Base-by-base conservation (phyloP, 495 filamentous ascomycete species). In the Xylaria curta region DNA sequence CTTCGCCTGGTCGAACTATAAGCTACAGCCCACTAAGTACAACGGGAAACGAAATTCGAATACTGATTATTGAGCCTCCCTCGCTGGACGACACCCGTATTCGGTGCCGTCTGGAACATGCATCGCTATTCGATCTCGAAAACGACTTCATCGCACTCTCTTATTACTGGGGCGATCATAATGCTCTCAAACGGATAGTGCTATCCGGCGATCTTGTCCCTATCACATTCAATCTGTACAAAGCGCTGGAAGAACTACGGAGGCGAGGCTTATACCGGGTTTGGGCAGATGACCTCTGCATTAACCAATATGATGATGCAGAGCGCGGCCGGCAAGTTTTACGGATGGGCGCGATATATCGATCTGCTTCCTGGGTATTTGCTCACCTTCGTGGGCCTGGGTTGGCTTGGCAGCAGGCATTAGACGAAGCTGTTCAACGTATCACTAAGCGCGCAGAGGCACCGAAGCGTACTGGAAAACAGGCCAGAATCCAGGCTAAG, bases 281-380 rank as follows among this genome's bases (percentile, higher is more conserved):
- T 24, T 73, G 74, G 74, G 72, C 62, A 13, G 74, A 73, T 40
- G 71, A 62, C 56, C 63, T 75, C 46, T 75, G 74, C 68, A 75
- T 75, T 62, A 75, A 75, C 67, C 74, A 72, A 56, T 26, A 38
- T 15, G 68, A 75, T 42, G 66, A 64, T 26, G 71, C 67, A 33
- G 74, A 75, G 61, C 66, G 71, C 12, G 70, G 67, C 74, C 61
- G 56, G 33, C 71, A 73, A 40, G 71, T 75, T 3, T 31, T 68
- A 4, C 47, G 66, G 3, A 75, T 73, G 71, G 61, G 62, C 3
- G 69, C 51, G 2, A 71, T 71, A 33, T 70, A 70, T 31, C 58
- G 68, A 40, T 51, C 58, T 7, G 68, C 68, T 4, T 53, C 56
- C 5, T 28, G 49, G 28, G 68, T 70, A 3, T 51, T 70, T 9